phyloP scores from a whole-genome alignment of 1,139 yeast species.

The Magnusiomyces suaveolens region DNA sequence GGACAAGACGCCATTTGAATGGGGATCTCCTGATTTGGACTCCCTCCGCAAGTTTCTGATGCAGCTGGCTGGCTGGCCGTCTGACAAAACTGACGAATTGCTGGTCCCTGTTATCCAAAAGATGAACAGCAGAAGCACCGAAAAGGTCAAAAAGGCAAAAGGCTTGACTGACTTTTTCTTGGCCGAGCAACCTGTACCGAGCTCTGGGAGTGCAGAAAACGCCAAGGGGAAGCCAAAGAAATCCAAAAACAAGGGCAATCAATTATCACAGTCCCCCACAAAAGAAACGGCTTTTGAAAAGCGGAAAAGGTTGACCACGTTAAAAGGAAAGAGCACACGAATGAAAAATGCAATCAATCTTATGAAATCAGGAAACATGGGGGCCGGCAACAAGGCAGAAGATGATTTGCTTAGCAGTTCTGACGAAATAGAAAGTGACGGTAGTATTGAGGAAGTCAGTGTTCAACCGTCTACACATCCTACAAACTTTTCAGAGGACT shows the following conservation, averaged over 20 bases:
- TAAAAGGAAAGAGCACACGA: background rate
- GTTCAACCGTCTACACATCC: background rate
- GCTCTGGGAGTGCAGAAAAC: background rate
- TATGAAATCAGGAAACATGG: background rate
- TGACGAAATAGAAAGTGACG: background rate
- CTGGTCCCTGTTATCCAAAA: constrained; percentile 81
- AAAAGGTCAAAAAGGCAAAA: background rate
- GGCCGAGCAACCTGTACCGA: background rate
- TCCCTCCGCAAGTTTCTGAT: constrained; percentile 60
- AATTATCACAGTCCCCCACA: background rate
- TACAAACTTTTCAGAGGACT: background rate
- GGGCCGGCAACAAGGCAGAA: background rate
- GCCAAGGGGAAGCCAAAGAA: background rate
- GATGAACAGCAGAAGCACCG: constrained; percentile 45
- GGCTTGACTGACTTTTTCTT: background rate
- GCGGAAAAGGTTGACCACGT: background rate
- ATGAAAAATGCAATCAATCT: background rate
- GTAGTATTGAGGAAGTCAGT: background rate
- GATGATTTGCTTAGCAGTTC: background rate
- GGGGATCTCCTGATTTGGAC: constrained; percentile 89
- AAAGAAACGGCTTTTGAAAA: background rate
- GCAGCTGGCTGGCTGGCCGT: constrained; percentile 74
- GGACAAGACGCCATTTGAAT: constrained; percentile 64
- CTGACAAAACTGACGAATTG: constrained; percentile 67
- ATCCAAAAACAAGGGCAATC: background rate